These are phyloP conservation scores for Triadica sebifera DNA, from an alignment of 345 rosid genomes.

Conservation along the genomic window DNA sequence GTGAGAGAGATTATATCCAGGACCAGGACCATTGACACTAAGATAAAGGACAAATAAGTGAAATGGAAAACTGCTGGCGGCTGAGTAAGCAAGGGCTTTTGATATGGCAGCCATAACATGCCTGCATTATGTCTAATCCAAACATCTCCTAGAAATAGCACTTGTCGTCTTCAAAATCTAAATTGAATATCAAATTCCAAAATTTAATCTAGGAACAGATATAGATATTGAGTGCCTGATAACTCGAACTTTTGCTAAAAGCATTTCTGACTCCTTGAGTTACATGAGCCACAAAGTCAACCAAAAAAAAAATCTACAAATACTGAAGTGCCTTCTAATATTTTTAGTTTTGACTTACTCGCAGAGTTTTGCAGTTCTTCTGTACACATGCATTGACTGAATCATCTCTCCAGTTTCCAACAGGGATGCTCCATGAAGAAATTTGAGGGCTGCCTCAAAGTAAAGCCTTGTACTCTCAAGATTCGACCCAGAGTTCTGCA, in stretches of 20 bases:
- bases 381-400: constrained; percentile 60
- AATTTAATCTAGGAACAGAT: background rate
- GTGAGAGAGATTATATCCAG: background rate
- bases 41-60: background rate
- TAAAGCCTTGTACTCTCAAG: constrained; percentile 70
- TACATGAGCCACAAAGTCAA: constrained; percentile 1
- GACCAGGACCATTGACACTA: background rate
- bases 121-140: background rate
- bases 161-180: background rate
- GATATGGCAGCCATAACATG: background rate
- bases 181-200: background rate
- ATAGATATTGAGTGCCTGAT: background rate
- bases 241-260: background rate
- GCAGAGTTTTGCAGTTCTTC: constrained; percentile 91
- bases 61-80: background rate
- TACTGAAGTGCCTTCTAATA: constrained; percentile 3
- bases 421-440: constrained; percentile 81
- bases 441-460: constrained; percentile 94
- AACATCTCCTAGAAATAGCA: background rate
- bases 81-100: background rate
- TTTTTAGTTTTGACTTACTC: constrained; percentile 57
- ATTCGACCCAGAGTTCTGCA: constrained; percentile 60
- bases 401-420: constrained; percentile 72
- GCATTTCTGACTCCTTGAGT: background rate
- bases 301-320: background rate